Conservation (phyloP, 257 asterid genomes). For the Solanum ossicruentum region DNA sequence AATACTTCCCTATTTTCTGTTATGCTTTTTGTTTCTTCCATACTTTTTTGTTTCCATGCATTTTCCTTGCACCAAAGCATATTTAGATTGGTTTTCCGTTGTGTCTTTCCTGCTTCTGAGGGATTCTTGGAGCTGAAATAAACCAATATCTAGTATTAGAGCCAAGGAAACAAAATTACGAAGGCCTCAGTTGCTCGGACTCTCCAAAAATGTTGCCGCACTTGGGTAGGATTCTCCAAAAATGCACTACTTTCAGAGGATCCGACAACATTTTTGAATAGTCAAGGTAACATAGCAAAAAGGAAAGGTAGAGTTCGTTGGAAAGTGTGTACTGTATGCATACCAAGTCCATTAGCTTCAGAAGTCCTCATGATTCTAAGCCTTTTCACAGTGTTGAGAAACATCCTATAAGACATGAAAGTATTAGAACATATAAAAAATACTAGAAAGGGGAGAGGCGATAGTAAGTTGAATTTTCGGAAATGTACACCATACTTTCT, state of each 20-base stretch:
- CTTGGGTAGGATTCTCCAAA: not conserved
- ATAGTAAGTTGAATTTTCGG: not conserved
- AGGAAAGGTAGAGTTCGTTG: not conserved
- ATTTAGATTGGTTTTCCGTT: conserved; percentile 33
- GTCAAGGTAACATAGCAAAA: not conserved
- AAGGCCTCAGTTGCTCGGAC: not conserved
- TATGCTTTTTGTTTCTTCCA: conserved; percentile 7
- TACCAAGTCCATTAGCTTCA: conserved; percentile 75
- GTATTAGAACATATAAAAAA: not conserved
- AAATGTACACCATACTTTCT: not conserved
- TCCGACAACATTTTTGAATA: not conserved
- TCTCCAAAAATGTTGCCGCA: not conserved
- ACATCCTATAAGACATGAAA: conserved; percentile 44
- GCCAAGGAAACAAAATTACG: not conserved
- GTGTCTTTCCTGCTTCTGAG: conserved; percentile 33
- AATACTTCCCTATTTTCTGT: conserved; percentile 9
- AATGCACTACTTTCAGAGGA: not conserved
- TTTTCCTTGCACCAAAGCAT: not conserved
- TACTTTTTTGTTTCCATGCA: not conserved
- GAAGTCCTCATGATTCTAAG: conserved; percentile 76
- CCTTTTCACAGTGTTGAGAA: conserved; percentile 63
- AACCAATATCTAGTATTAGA: not conserved
- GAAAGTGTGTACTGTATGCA: not conserved
- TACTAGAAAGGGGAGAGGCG: not conserved
- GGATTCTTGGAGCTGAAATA: conserved; percentile 39